phyloP scores from a whole-genome alignment of 148 eudicot genomes.

The Rhododendron williamsianum region DNA sequence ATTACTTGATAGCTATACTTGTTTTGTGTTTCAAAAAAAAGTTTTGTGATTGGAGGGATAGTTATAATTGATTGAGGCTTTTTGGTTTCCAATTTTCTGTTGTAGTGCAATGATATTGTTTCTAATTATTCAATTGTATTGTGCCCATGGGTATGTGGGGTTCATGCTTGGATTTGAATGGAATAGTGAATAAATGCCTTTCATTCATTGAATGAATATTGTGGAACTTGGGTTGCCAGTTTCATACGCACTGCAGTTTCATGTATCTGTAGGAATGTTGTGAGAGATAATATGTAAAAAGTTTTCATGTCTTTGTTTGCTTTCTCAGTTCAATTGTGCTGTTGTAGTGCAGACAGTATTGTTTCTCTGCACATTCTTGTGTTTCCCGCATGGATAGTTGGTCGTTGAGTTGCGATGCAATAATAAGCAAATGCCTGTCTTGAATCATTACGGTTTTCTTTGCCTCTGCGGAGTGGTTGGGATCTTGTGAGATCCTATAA shows the following conservation, averaged over 20 bases:
- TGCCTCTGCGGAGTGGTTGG: not conserved
- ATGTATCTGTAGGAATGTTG: not conserved
- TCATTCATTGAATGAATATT: not conserved
- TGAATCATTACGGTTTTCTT: not conserved
- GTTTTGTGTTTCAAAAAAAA: not conserved
- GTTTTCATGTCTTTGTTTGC: not conserved
- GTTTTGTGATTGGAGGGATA: too few relatives aligned
- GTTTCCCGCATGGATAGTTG: not conserved
- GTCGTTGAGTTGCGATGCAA: not conserved
- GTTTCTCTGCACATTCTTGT: not conserved
- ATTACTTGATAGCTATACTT: not conserved
- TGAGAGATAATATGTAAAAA: not conserved
- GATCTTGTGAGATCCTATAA: not conserved
- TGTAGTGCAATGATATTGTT: not conserved
- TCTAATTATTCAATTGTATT: not conserved
- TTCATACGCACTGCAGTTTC: not conserved
- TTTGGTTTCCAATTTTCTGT: not conserved
- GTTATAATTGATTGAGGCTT: not conserved
- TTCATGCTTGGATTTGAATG: not conserved
- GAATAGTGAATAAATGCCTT: not conserved
- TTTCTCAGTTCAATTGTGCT: not conserved
- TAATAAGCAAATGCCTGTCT: not conserved
- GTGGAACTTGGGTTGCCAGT: not conserved
- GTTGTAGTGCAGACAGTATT: not conserved
- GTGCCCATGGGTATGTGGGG: not conserved